A percentile compares a stretch with the other conserved stretches of the same genome.
Evolutionary conservation across 495 filamentous ascomycete species (phyloP).

Genomic region (Jackrogersella minutella): DNA sequence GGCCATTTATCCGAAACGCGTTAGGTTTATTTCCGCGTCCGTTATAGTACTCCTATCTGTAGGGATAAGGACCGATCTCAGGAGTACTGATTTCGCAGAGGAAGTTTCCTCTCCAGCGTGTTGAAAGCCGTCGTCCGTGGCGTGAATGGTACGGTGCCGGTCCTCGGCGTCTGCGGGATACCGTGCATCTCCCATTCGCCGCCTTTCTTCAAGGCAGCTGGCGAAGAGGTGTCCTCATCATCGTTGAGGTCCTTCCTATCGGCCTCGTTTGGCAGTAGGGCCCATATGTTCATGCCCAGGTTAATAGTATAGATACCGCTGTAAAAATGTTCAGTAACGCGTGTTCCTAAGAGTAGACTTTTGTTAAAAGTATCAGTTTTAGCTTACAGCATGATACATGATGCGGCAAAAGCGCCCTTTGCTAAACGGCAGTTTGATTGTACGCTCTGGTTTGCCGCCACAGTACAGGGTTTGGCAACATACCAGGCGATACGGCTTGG

Average conservation of each 20-base stretch:
- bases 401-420: constrained; percentile 75
- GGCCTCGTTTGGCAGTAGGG: constrained; percentile 65
- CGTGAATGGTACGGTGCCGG: constrained; percentile 53
- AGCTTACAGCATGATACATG: constrained; percentile 75
- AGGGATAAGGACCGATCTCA: neutral
- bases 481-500: constrained; percentile 82
- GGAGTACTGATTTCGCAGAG: constrained; percentile 42
- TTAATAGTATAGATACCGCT: constrained; percentile 66
- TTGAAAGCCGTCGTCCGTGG: constrained; percentile 65
- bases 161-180: constrained; percentile 44
- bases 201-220: constrained; percentile 38
- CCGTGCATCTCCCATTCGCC: constrained; percentile 55
- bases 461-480: constrained; percentile 76
- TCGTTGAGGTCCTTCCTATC: constrained; percentile 53
- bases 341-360: constrained; percentile 6
- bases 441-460: constrained; percentile 63
- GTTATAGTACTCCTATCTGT: neutral
- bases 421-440: constrained; percentile 78
- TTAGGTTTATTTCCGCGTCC: constrained; percentile 14
- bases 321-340: neutral
- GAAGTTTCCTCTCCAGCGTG: constrained; percentile 59
- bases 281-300: constrained; percentile 63
- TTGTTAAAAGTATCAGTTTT: neutral
- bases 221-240: constrained; percentile 37
- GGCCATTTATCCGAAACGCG: constrained; percentile 7